Conservation (phyloP, 257 asterid species). For the Mitragyna speciosa region DNA sequence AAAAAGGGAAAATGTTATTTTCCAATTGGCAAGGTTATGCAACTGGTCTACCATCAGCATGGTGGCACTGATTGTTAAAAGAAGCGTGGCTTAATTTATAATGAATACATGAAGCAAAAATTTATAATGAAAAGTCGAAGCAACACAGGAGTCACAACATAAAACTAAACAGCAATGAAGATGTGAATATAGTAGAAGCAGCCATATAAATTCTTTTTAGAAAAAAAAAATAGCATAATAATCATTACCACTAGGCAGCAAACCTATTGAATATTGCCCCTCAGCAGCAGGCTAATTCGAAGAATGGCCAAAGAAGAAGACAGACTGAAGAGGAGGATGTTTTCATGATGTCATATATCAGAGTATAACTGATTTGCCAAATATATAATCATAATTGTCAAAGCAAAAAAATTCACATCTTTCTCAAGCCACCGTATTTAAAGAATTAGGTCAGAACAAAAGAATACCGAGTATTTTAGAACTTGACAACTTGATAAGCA, state of each 20-base stretch:
- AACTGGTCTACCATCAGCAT: not conserved
- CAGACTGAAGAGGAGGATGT: not conserved
- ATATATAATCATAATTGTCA: not conserved
- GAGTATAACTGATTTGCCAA: not conserved
- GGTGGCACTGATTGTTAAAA: no score
- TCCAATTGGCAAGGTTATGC: not conserved
- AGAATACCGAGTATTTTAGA: not conserved
- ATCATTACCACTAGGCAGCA: not conserved
- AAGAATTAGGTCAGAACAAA: not conserved
- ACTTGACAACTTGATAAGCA: not conserved
- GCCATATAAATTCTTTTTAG: not conserved
- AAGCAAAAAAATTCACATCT: not conserved
- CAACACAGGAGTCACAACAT: no score
- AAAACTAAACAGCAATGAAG: not conserved
- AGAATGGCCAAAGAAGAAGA: not conserved
- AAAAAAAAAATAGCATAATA: not conserved
- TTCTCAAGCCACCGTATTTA: not conserved
- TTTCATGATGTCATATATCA: not conserved
- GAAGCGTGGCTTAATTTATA: no score
- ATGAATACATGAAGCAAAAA: no score
- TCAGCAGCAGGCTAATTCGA: not conserved
- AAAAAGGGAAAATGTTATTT: not conserved
- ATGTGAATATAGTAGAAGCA: not conserved
- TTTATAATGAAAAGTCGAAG: no score
- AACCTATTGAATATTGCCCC: not conserved